Evolutionary conservation across 257 asterid genomes (phyloP).

Genomic region (Solanum commersonii): DNA sequence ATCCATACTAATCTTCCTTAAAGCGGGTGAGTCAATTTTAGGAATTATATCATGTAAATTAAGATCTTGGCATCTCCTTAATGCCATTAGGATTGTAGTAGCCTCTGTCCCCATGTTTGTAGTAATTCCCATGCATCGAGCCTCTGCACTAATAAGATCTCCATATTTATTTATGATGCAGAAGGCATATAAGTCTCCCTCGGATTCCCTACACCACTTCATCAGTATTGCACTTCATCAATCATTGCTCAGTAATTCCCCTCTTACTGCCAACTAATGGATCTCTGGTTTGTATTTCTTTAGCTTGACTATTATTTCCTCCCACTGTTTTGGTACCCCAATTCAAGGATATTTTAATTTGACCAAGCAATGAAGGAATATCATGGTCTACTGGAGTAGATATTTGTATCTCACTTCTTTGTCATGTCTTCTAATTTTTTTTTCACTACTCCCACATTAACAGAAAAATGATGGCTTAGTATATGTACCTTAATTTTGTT

Average conservation of each 20-base stretch:
- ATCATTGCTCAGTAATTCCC: not conserved
- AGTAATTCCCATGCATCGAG: not conserved
- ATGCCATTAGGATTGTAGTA: not conserved
- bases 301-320: not conserved
- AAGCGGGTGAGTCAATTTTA: not conserved
- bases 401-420: not conserved
- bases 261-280: not conserved
- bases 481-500: not conserved
- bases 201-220: not conserved
- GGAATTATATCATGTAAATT: too few relatives aligned
- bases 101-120: not conserved
- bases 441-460: not conserved
- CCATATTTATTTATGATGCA: not conserved
- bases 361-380: not conserved
- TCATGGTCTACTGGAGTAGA: not conserved
- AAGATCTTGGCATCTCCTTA: too few relatives aligned
- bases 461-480: not conserved
- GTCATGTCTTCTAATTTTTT: not conserved
- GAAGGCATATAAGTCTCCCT: not conserved
- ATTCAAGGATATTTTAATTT: too few relatives aligned
- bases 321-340: not conserved
- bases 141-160: not conserved
- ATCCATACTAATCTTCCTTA: not conserved
- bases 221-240: not conserved
- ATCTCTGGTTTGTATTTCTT: not conserved